Conservation (phyloP, 768 basidiomycete species). For the Phlebiopsis gigantea region DNA sequence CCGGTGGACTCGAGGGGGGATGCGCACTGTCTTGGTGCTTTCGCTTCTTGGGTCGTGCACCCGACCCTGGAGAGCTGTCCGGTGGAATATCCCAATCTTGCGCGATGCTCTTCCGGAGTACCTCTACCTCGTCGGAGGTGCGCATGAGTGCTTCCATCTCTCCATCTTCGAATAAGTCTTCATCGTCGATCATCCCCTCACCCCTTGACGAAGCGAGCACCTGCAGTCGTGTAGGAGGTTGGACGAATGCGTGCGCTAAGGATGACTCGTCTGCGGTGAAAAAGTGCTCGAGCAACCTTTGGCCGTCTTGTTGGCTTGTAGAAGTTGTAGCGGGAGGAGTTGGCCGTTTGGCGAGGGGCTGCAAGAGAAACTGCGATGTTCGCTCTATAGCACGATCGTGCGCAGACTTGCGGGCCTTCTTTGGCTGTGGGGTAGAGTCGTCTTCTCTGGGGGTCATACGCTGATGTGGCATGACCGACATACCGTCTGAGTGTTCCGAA, state of each 20-base stretch:
- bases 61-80: not conserved
- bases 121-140: conserved; percentile 43
- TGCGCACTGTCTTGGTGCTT: conserved; percentile 1
- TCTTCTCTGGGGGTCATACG: conserved; percentile 1
- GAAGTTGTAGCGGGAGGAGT: not conserved
- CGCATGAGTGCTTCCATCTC: conserved; percentile 63
- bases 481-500: conserved; percentile 2
- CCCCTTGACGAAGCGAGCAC: conserved; percentile 54
- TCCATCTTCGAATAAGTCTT: conserved; percentile 65
- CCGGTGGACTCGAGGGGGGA: conserved; percentile 2
- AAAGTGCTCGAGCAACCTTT: conserved; percentile 45
- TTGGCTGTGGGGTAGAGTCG: conserved; percentile 12
- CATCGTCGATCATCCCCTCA: conserved; percentile 49
- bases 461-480: not conserved
- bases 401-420: conserved; percentile 29
- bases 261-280: conserved; percentile 39
- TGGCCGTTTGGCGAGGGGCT: conserved; percentile 38
- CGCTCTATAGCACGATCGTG: conserved; percentile 31
- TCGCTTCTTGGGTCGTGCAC: not conserved
- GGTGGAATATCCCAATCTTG: conserved; percentile 27
- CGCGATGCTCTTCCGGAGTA: conserved; percentile 30
- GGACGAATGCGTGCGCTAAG: conserved; percentile 23
- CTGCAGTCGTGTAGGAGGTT: conserved; percentile 60
- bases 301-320: not conserved
- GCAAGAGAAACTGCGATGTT: conserved; percentile 51